Percentiles rank a stretch among this genome's conserved stretches.
phyloP scores from a whole-genome alignment of 2,329 filamentous ascomycete species.

The Ophioceras dolichostomum region DNA sequence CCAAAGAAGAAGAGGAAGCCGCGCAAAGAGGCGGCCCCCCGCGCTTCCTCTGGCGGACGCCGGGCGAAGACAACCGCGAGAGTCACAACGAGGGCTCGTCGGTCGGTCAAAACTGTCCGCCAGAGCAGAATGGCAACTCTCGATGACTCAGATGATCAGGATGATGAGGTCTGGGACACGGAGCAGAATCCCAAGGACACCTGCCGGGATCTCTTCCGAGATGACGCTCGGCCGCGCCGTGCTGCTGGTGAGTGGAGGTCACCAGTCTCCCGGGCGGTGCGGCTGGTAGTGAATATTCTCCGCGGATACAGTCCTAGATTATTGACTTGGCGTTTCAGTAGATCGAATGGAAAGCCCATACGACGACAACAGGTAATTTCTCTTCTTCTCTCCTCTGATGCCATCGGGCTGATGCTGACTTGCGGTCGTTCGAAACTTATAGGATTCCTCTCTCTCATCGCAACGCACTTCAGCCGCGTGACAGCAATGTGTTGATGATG shows the following conservation, averaged over 20 bases:
- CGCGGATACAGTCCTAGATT: constrained; percentile 6
- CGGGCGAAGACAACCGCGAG: too few relatives aligned
- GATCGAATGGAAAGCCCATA: constrained; percentile 3
- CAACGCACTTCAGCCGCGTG: constrained; percentile 7
- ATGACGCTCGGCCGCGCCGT: constrained; percentile 1
- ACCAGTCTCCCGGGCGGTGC: too few relatives aligned
- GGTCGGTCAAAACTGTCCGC: too few relatives aligned
- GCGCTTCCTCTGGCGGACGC: not conserved
- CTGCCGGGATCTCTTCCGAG: constrained; percentile 7
- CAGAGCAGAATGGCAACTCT: too few relatives aligned
- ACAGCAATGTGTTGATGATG: constrained; percentile 7
- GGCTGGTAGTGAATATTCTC: too few relatives aligned
- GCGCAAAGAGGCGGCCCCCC: too few relatives aligned
- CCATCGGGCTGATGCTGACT: not conserved
- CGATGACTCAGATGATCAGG: constrained; percentile 1
- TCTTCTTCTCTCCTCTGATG: too few relatives aligned
- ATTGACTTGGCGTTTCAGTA: not conserved
- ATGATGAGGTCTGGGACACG: not conserved
- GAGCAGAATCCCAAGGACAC: not conserved
- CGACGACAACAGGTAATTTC: constrained; percentile 7
- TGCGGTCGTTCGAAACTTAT: too few relatives aligned
- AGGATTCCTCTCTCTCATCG: constrained; percentile 5
- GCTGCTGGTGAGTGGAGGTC: too few relatives aligned
- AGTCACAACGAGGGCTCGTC: not conserved
- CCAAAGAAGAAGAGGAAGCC: not conserved